phyloP scores from a whole-genome alignment of 108 stramenopile species.

The Skeletonema tropicum region DNA sequence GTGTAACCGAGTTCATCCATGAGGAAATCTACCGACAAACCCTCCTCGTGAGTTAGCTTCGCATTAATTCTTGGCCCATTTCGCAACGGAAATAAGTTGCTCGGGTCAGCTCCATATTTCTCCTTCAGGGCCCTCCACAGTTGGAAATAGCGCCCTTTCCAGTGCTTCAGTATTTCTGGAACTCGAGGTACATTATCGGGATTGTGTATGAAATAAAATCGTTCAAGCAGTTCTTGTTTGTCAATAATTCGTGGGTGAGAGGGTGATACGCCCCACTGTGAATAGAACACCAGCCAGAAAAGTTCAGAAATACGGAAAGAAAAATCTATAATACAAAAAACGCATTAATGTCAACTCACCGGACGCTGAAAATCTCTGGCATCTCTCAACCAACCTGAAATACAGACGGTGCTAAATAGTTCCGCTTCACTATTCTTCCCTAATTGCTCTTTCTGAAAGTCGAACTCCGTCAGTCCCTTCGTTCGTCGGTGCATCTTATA shows the following conservation, averaged over 20 bases:
- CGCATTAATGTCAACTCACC: not conserved
- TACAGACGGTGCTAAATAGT: conserved; percentile 75
- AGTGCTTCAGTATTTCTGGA: conserved; percentile 63
- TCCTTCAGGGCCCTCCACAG: conserved; percentile 72
- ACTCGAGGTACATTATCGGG: conserved; percentile 74
- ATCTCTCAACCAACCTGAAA: conserved; percentile 87
- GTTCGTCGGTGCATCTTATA: conserved; percentile 87
- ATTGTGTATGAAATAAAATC: conserved; percentile 80
- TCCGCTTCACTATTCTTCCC: conserved; percentile 62
- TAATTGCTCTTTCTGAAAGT: conserved; percentile 62
- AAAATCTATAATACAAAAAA: too few relatives aligned
- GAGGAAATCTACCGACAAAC: conserved; percentile 64
- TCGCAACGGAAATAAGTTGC: conserved; percentile 65
- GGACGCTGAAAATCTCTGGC: conserved; percentile 68
- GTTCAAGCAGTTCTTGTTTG: conserved; percentile 68
- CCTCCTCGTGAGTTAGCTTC: conserved; percentile 71
- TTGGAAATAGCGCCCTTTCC: conserved; percentile 78
- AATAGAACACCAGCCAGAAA: not conserved
- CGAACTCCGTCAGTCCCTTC: conserved; percentile 84
- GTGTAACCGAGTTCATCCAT: conserved; percentile 68
- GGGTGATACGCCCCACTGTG: conserved; percentile 77
- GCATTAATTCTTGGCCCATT: conserved; percentile 57
- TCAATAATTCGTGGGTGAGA: conserved; percentile 67
- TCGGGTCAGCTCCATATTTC: conserved; percentile 83
- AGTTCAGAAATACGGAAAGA: not conserved